Conservation (phyloP, 768 basidiomycete species). For the Lentinula sp. region DNA sequence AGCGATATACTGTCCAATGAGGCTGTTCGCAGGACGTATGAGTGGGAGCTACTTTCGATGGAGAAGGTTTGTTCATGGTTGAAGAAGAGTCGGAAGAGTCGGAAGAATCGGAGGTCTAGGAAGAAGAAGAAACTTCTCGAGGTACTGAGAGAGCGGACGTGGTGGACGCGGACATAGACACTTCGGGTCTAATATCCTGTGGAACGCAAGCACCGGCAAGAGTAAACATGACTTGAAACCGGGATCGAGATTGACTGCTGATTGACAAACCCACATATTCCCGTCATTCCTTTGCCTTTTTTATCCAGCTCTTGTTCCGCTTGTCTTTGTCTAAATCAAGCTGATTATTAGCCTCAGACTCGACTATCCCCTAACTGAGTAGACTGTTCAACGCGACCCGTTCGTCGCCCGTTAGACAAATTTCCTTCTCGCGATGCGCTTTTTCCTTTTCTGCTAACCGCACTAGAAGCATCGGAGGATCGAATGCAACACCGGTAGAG, state of each 20-base stretch:
- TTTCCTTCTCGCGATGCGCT: background rate
- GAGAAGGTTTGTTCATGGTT: background rate
- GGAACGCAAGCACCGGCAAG: background rate
- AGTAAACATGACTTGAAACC: conserved; percentile 34
- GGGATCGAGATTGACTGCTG: conserved; percentile 54
- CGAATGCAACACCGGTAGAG: conserved; percentile 32
- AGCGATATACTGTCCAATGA: conserved; percentile 45
- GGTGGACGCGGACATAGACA: conserved; percentile 11
- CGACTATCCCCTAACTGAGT: conserved; percentile 44
- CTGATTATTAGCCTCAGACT: conserved; percentile 7
- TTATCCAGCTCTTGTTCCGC: background rate
- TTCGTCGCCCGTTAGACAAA: conserved; percentile 50
- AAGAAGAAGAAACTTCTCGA: conserved; percentile 9
- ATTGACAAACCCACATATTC: conserved; percentile 45
- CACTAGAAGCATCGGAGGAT: conserved; percentile 41
- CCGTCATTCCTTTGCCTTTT: conserved; percentile 39
- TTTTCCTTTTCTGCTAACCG: conserved; percentile 45
- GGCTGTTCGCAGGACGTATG: conserved; percentile 35
- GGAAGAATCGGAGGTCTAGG: conserved; percentile 8
- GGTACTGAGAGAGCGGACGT: background rate
- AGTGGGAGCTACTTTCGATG: background rate
- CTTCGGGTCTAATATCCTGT: background rate
- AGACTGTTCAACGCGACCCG: conserved; percentile 44
- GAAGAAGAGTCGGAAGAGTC: background rate
- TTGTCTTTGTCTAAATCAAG: conserved; percentile 16